Percentiles rank a stretch among this genome's conserved stretches.
Conservation (phyloP, 768 basidiomycete species). For the Mycena albidolilacea region DNA sequence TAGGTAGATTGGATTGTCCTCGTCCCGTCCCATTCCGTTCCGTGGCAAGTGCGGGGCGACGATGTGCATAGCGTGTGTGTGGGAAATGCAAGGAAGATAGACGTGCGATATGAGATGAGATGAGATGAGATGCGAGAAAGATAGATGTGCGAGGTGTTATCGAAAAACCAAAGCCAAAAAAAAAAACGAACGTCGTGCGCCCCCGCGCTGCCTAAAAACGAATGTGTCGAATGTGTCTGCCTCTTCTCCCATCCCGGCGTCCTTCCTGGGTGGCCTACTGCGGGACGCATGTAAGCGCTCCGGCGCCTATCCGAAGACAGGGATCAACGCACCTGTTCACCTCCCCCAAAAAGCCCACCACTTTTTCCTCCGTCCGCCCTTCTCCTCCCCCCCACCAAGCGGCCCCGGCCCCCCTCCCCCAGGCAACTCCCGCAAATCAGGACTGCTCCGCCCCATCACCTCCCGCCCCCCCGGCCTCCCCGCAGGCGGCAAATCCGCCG, state of each 20-base stretch:
- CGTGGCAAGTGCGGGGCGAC: no score
- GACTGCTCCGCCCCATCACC: slow-evolving; percentile 17
- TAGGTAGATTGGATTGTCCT: no score
- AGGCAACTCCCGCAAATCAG: slow-evolving; percentile 21
- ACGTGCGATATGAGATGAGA: neutral
- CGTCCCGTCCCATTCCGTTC: no score
- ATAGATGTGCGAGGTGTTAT: no score
- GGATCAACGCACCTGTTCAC: neutral
- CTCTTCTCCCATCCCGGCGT: no score
- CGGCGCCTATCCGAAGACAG: no score
- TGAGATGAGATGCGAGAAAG: neutral
- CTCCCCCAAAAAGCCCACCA: slow-evolving; percentile 34
- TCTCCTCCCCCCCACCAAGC: neutral
- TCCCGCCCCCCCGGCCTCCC: neutral
- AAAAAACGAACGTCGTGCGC: neutral
- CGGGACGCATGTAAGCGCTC: neutral
- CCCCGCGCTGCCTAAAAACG: neutral
- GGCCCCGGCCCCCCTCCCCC: neutral
- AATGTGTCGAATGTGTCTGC: neutral
- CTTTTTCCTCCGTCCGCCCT: slow-evolving; percentile 10
- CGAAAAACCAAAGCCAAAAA: neutral
- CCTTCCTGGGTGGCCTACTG: no score
- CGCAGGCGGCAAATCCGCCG: neutral
- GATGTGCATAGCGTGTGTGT: neutral
- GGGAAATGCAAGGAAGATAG: neutral